Conservation (phyloP, 768 basidiomycete genomes). For the Naematelia aurantialba region DNA sequence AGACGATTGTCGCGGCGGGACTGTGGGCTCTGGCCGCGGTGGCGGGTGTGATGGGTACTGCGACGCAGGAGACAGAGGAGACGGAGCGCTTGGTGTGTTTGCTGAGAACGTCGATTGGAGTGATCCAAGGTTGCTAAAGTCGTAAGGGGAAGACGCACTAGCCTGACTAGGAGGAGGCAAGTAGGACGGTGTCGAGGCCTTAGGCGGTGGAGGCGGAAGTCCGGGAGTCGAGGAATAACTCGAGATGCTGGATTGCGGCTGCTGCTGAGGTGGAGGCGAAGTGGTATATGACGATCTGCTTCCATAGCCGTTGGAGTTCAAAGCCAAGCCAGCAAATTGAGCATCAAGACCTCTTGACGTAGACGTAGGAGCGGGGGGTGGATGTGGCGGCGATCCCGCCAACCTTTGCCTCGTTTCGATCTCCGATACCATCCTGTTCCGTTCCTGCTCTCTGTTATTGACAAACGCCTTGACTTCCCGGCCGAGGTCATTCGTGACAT, state of each 20-base stretch:
- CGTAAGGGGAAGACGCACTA: constrained; percentile 48
- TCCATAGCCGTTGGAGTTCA: constrained; percentile 12
- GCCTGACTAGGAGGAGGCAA: constrained; percentile 37
- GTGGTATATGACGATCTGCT: constrained; percentile 7
- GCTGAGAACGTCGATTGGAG: constrained; percentile 38
- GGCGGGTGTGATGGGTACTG: neutral
- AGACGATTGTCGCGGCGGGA: constrained; percentile 11
- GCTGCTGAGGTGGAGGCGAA: constrained; percentile 16
- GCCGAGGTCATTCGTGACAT: constrained; percentile 60
- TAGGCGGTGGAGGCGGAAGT: constrained; percentile 54
- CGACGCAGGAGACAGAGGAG: constrained; percentile 11
- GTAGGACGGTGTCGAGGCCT: constrained; percentile 44
- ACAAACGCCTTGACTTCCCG: constrained; percentile 64
- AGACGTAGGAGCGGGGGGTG: constrained; percentile 23
- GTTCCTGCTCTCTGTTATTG: constrained; percentile 62
- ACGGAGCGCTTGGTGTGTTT: too few species aligned
- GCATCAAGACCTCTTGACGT: constrained; percentile 38
- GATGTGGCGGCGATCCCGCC: constrained; percentile 50
- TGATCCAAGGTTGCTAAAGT: constrained; percentile 32
- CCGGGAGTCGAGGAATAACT: constrained; percentile 16
- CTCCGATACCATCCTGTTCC: constrained; percentile 64
- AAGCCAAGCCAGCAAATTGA: constrained; percentile 26
- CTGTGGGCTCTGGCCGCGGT: constrained; percentile 8
- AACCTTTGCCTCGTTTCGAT: constrained; percentile 70
- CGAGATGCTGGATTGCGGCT: too few species aligned